Percentiles rank a stretch among this genome's conserved stretches.
phyloP scores from a whole-genome alignment of 768 basidiomycete species.

The Tephrocybe sp. region DNA sequence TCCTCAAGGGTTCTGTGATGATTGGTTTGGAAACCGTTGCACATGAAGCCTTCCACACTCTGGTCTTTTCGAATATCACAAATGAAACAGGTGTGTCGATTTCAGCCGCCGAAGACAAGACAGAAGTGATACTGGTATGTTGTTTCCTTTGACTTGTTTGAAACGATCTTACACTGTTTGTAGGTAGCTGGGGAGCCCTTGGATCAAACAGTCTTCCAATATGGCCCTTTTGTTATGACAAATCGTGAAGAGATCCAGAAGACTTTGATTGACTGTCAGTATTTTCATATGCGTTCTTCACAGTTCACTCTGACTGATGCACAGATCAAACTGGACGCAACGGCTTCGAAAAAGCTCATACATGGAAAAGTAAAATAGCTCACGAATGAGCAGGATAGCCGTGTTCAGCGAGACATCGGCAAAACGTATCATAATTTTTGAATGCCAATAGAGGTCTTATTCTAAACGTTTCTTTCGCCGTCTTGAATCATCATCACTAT shows the following conservation, averaged over 20 bases:
- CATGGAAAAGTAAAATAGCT: constrained; percentile 85
- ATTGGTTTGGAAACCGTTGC: constrained; percentile 48
- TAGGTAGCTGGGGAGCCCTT: constrained; percentile 86
- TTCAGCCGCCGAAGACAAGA: constrained; percentile 53
- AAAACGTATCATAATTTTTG: no score
- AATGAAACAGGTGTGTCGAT: constrained; percentile 70
- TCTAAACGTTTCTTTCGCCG: constrained; percentile 22
- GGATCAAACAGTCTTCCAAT: constrained; percentile 84
- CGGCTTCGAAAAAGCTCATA: constrained; percentile 88
- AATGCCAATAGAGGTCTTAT: background rate
- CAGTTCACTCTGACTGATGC: constrained; percentile 7
- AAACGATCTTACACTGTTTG: background rate
- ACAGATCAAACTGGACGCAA: constrained; percentile 72
- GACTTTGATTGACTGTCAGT: constrained; percentile 79
- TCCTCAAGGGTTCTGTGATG: constrained; percentile 61
- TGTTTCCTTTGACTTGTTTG: background rate
- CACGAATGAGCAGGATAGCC: constrained; percentile 23
- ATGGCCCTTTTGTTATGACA: constrained; percentile 88
- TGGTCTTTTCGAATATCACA: constrained; percentile 67
- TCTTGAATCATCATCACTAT: constrained; percentile 25
- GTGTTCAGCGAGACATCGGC: background rate
- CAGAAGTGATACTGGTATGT: constrained; percentile 73
- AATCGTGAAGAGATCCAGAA: constrained; percentile 74
- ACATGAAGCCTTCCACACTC: constrained; percentile 68
- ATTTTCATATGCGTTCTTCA: constrained; percentile 1